A percentile compares a stretch with the other conserved stretches of the same genome.
Conservation (phyloP, 140 eudicot genomes). For the Cichorium intybus region DNA sequence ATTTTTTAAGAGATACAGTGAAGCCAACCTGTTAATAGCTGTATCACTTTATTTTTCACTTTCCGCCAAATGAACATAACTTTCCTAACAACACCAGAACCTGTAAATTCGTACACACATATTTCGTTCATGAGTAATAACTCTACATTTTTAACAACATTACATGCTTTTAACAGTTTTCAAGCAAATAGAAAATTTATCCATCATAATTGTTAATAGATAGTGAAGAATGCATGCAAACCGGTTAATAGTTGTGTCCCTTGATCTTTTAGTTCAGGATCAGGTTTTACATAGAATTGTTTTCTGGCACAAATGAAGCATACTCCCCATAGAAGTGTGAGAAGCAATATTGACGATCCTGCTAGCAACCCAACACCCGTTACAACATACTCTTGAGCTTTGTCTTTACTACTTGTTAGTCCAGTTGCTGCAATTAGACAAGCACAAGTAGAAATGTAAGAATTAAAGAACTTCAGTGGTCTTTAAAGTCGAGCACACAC, state of each 20-base stretch:
- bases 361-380: slow-evolving; percentile 36
- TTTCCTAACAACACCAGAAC: no score
- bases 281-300: slow-evolving; percentile 13
- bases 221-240: slow-evolving; percentile 14
- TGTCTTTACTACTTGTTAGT: slow-evolving; percentile 12
- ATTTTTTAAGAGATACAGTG: no score
- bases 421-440: slow-evolving; percentile 13
- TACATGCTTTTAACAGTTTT: background rate
- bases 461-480: background rate
- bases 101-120: background rate
- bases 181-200: background rate
- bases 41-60: no score
- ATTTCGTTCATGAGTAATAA: background rate
- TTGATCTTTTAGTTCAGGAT: background rate
- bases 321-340: slow-evolving; percentile 30
- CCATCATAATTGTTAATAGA: background rate
- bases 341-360: slow-evolving; percentile 31
- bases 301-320: slow-evolving; percentile 13
- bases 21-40: no score
- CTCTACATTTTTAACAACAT: background rate
- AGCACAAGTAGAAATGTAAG: background rate
- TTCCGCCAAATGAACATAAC: no score
- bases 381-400: slow-evolving; percentile 30
- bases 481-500: background rate
- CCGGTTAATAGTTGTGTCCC: slow-evolving; percentile 2